Evolutionary conservation across 768 basidiomycete genomes (phyloP), one percentile per base, ranked within the genome.

Genomic region (Boletus speciosus): DNA sequence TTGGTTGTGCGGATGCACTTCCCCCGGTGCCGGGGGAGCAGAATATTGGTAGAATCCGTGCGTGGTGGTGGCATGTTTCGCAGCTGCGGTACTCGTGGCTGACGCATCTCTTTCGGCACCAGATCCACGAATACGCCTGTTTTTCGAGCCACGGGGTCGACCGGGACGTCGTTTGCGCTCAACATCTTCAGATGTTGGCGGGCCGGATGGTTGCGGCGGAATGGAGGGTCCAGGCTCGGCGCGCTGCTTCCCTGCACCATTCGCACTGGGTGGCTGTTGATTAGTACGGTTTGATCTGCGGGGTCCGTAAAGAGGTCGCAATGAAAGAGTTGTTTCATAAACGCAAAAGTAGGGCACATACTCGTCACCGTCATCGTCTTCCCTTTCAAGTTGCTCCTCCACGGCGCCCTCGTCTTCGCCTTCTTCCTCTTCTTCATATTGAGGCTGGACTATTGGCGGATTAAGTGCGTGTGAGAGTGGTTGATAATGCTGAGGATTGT

Each of bases 401-500:
- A 84, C 83, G 47, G 79, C 71, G n/a, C 82, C 85, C 55, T 86
- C 86, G 49, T 89, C 88, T 11, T 85, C 86, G n/a, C 88, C 86
- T 40, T 88, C 81, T 52, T 81, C 83, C 35, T 84, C 81, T 49
- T 85, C 76, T 55, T 82, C 76, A 67, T 71, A 66, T 68, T 73
- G 57, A 3, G 64, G 67, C 38, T 61, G 71, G 27, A 66, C 57
- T 53, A 71, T 64, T 29, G 72, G 85, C 0, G 83, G 84, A 67
- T 86, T 76, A 37, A 90, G 76, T 40, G 88, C 88, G 75, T 88
- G 85, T 51, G 88, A 90, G 61, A 90, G 78, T 27, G 88, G 85
- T 57, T 88, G 87, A 73, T 90, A 88, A 58, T 86, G 85, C 67
- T 89, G 86, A 51, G 86, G 85, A 68, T 87, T 87, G 72, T 88